Evolutionary conservation across 495 filamentous ascomycete species (phyloP).

Genomic region (Annulohypoxylon nitens): DNA sequence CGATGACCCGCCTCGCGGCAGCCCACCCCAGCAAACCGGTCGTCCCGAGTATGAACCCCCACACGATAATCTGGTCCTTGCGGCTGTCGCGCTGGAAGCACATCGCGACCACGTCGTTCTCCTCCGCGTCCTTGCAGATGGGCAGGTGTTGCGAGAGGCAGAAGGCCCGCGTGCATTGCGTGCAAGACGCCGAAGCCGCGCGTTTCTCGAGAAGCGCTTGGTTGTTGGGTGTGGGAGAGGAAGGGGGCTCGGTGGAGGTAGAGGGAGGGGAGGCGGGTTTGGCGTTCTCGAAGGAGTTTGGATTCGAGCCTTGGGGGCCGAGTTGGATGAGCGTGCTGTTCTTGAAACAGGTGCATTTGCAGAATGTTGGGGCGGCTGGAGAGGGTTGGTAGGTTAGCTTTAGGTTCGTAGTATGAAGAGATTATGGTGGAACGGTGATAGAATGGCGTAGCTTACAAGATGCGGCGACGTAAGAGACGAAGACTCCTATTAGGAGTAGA

Average conservation of each 20-base stretch:
- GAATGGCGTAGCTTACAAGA: slow-evolving; percentile 53
- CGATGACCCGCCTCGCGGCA: slow-evolving; percentile 64
- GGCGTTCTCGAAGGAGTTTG: slow-evolving; percentile 49
- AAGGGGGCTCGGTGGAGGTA: not conserved
- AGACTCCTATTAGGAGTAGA: slow-evolving; percentile 51
- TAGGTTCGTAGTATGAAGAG: not conserved
- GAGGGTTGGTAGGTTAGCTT: not conserved
- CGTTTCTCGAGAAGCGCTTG: slow-evolving; percentile 36
- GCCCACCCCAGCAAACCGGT: slow-evolving; percentile 87
- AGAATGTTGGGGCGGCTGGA: slow-evolving; percentile 80
- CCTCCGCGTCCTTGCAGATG: slow-evolving; percentile 85
- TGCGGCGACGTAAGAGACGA: slow-evolving; percentile 50
- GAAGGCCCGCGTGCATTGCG: slow-evolving; percentile 91
- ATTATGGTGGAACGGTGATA: slow-evolving; percentile 26
- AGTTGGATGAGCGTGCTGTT: slow-evolving; percentile 92
- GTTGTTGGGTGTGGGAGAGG: not conserved
- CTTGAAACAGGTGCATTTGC: slow-evolving; percentile 96
- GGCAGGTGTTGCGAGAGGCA: slow-evolving; percentile 87
- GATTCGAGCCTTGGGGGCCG: slow-evolving; percentile 56
- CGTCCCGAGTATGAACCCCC: slow-evolving; percentile 90
- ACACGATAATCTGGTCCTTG: slow-evolving; percentile 92
- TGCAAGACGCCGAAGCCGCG: slow-evolving; percentile 67
- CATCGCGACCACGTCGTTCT: slow-evolving; percentile 87
- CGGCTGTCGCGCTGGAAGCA: slow-evolving; percentile 94
- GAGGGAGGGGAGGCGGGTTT: not conserved